Conservation (phyloP, 2,329 filamentous ascomycete species). For the Colletotrichum sp. region DNA sequence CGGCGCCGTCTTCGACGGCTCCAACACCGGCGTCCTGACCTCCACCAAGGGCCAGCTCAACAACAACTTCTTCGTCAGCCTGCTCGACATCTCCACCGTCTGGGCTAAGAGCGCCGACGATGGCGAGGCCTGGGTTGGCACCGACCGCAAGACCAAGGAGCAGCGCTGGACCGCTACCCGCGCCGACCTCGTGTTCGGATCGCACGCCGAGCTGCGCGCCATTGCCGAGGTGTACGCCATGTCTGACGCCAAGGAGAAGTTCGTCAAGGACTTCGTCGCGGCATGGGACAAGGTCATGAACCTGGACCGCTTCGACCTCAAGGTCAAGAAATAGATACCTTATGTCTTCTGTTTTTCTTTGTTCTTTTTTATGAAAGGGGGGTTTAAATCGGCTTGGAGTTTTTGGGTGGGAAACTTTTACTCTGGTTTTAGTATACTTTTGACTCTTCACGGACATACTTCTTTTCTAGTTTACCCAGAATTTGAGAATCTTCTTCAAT, state of each 20-base stretch:
- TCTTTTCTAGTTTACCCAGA: background rate
- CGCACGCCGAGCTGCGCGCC: slow-evolving; percentile 75
- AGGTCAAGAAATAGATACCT: slow-evolving; percentile 20
- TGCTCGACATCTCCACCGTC: slow-evolving; percentile 69
- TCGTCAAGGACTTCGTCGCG: slow-evolving; percentile 73
- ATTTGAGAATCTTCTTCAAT: background rate
- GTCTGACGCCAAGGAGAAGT: slow-evolving; percentile 65
- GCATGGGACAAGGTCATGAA: slow-evolving; percentile 81
- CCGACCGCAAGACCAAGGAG: slow-evolving; percentile 68
- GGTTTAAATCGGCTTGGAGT: background rate
- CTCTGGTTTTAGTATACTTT: background rate
- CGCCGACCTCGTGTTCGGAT: slow-evolving; percentile 73
- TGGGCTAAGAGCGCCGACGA: slow-evolving; percentile 57
- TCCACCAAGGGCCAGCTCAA: slow-evolving; percentile 70
- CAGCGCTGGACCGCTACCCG: slow-evolving; percentile 75
- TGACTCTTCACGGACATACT: background rate
- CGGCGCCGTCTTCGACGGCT: slow-evolving; percentile 75
- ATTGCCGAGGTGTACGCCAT: slow-evolving; percentile 73
- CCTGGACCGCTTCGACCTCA: slow-evolving; percentile 72
- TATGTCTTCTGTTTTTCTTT: background rate
- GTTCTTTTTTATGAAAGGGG: background rate
- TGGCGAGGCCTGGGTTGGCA: slow-evolving; percentile 65
- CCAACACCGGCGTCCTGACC: slow-evolving; percentile 71
- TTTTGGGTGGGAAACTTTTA: background rate
- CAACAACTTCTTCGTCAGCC: slow-evolving; percentile 84